Evolutionary conservation across 2,329 filamentous ascomycete genomes (phyloP).

Genomic region (Fusarium fujikuroi): DNA sequence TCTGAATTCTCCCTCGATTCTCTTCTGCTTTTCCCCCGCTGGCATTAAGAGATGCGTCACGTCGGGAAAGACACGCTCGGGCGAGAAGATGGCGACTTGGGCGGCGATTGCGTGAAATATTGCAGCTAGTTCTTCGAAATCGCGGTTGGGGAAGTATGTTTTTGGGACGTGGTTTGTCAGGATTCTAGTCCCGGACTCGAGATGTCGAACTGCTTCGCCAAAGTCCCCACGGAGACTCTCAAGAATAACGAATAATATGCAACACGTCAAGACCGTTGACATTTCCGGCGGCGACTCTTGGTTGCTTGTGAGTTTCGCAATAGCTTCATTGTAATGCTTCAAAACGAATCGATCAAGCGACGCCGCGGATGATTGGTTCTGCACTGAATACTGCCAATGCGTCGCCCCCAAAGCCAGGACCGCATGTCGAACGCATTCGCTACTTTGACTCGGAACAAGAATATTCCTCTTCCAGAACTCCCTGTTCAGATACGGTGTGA

Average conservation of each 20-base stretch:
- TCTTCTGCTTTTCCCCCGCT: rapidly evolving
- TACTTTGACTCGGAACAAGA: not conserved
- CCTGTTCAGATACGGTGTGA: not conserved
- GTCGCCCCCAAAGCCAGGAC: constrained; percentile 1
- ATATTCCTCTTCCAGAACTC: constrained; percentile 1
- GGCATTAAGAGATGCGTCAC: not conserved
- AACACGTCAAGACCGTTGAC: not conserved
- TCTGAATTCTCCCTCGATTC: not conserved
- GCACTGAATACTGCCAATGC: not conserved
- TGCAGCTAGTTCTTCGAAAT: not conserved
- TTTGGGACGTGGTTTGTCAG: not conserved
- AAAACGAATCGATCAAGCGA: constrained; percentile 4
- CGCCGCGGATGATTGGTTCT: rapidly evolving
- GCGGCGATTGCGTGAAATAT: constrained; percentile 8
- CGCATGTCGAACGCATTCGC: not conserved
- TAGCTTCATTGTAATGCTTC: constrained; percentile 2
- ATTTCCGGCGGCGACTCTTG: not conserved
- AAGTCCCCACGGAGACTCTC: constrained; percentile 14
- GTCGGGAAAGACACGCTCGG: constrained; percentile 1
- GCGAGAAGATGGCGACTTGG: constrained; percentile 3
- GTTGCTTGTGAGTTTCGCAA: not conserved
- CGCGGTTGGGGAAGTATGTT: not conserved
- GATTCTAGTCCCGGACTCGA: constrained; percentile 3
- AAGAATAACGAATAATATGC: not conserved
- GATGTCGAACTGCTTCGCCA: constrained; percentile 9